phyloP scores from a whole-genome alignment of 2,329 filamentous ascomycete genomes.

The Microascus cirrosus region DNA sequence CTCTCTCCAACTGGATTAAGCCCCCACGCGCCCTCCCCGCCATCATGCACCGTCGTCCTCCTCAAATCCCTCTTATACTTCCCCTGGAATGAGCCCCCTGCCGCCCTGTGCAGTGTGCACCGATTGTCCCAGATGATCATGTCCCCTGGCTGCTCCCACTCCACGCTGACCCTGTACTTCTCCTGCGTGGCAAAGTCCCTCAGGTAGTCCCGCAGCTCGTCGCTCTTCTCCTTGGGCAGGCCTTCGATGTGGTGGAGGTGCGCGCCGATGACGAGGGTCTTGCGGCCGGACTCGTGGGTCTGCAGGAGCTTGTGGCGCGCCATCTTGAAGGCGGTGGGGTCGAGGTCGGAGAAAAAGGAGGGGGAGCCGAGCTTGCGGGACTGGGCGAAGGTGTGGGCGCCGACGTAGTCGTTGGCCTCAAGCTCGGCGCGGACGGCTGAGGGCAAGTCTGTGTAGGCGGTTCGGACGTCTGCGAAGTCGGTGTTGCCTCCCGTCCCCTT shows the following conservation, averaged over 20 bases:
- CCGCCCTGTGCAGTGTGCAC: constrained; percentile 41
- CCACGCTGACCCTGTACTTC: constrained; percentile 31
- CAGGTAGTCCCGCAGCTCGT: constrained; percentile 25
- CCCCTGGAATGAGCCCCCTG: constrained; percentile 32
- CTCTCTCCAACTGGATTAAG: constrained; percentile 14
- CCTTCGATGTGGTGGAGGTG: constrained; percentile 42
- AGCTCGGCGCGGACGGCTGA: constrained; percentile 20
- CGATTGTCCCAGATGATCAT: constrained; percentile 50
- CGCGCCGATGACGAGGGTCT: constrained; percentile 40
- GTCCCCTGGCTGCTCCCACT: constrained; percentile 36
- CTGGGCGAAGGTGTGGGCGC: constrained; percentile 38
- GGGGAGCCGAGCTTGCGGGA: constrained; percentile 39
- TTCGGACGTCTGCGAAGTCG: constrained; percentile 40
- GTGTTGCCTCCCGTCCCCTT: constrained; percentile 34
- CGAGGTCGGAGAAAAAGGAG: constrained; percentile 31
- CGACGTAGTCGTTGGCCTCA: constrained; percentile 28
- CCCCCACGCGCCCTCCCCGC: constrained; percentile 23
- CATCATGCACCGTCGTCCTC: constrained; percentile 42
- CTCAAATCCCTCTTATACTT: constrained; percentile 40
- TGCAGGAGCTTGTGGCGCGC: constrained; percentile 36
- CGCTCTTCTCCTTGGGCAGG: constrained; percentile 20
- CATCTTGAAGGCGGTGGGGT: constrained; percentile 25
- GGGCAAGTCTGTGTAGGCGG: constrained; percentile 35
- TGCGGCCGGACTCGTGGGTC: constrained; percentile 34
- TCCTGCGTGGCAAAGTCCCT: constrained; percentile 33